phyloP scores from a whole-genome alignment of 2,329 filamentous ascomycete species.

The Monosporascus ibericus region DNA sequence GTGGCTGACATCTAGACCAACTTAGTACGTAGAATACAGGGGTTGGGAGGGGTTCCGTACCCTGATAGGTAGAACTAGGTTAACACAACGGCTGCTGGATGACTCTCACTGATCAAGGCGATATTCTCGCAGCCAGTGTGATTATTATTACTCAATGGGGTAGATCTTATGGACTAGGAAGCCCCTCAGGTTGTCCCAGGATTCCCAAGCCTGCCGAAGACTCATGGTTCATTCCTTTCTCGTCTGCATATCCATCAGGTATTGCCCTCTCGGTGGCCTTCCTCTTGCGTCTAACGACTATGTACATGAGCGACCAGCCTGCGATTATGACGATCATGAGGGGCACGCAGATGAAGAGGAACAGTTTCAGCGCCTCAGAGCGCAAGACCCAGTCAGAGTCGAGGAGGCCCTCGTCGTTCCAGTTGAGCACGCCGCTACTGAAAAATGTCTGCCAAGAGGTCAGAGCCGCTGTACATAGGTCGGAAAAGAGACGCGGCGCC shows the following conservation, averaged over 20 bases:
- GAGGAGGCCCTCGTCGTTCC: conserved; percentile 7
- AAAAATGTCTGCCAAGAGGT: conserved; percentile 20
- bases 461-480: conserved; percentile 4
- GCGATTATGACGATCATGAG: conserved; percentile 10
- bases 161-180: too few species aligned
- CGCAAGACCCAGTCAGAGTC: conserved; percentile 9
- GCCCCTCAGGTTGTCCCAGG: too few species aligned
- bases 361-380: conserved; percentile 5
- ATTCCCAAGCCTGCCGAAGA: too few species aligned
- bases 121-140: too few species aligned
- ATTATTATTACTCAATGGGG: too few species aligned
- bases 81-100: too few species aligned
- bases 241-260: neutral
- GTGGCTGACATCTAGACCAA: too few species aligned
- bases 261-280: neutral
- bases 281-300: conserved; percentile 8
- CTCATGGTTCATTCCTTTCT: neutral
- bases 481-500: neutral
- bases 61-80: too few species aligned
- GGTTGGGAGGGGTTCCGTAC: too few species aligned
- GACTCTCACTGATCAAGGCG: too few species aligned
- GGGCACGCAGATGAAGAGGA: conserved; percentile 9
- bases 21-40: too few species aligned
- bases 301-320: conserved; percentile 6
- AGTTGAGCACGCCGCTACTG: conserved; percentile 16